Conservation (phyloP, 805 yeast species). For the Myxozyma kluyveri region DNA sequence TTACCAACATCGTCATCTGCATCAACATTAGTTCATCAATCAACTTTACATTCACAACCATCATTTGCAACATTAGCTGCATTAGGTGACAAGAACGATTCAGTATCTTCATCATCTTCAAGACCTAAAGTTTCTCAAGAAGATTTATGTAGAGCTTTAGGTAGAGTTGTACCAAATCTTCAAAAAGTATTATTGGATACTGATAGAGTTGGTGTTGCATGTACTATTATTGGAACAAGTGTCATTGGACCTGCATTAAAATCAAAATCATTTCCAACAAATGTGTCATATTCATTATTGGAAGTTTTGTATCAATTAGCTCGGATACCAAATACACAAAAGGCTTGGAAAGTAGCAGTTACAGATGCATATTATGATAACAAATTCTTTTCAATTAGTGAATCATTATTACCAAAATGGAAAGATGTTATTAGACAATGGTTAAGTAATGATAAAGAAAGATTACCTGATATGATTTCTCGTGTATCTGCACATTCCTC, state of each 20-base stretch:
- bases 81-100: not conserved
- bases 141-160: conserved; percentile 46
- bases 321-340: conserved; percentile 41
- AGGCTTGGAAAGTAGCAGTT: conserved; percentile 62
- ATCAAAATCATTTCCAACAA: conserved; percentile 42
- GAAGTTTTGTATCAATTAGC: conserved; percentile 44
- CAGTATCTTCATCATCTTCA: not conserved
- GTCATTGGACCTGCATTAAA: conserved; percentile 55
- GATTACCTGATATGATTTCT: conserved; percentile 50
- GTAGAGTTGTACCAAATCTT: conserved; percentile 44
- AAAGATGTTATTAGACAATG: conserved; percentile 55
- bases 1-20: not conserved
- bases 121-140: conserved; percentile 40
- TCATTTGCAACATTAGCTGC: conserved; percentile 9
- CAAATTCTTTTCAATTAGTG: conserved; percentile 48
- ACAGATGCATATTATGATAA: conserved; percentile 64
- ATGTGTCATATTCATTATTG: conserved; percentile 45
- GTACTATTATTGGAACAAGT: conserved; percentile 54
- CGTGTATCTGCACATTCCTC: conserved; percentile 50
- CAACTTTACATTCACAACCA: conserved; percentile 15
- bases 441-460: conserved; percentile 63
- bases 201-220: conserved; percentile 55
- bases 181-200: conserved; percentile 50
- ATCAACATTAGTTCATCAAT: not conserved
- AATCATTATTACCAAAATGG: conserved; percentile 48